Evolutionary conservation across 495 filamentous ascomycete genomes (phyloP).

Genomic region (Podospora pseudocomata): DNA sequence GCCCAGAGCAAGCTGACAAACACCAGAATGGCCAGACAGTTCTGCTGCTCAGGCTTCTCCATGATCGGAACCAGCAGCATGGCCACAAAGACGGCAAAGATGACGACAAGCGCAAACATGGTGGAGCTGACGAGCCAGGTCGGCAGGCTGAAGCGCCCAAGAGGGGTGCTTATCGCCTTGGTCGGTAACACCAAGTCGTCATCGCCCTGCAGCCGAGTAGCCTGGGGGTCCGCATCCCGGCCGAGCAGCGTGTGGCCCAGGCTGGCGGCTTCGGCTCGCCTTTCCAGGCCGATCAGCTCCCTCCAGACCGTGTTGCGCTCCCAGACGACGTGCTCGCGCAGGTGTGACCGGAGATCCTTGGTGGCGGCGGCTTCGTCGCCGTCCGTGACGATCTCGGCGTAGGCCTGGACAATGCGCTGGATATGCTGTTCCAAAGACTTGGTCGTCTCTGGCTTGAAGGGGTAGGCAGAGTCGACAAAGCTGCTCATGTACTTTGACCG

Average conservation of each 20-base stretch:
- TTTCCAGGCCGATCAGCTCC: constrained; percentile 97
- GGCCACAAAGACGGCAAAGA: constrained; percentile 66
- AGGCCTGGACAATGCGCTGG: constrained; percentile 66
- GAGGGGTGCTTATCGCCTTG: constrained; percentile 73
- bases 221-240: constrained; percentile 62
- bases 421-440: constrained; percentile 67
- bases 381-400: constrained; percentile 75
- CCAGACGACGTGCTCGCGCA: constrained; percentile 98
- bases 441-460: constrained; percentile 70
- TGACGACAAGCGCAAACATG: constrained; percentile 70
- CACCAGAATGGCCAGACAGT: constrained; percentile 88
- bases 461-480: constrained; percentile 67
- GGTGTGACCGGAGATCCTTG: constrained; percentile 82
- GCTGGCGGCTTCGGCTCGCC: constrained; percentile 92
- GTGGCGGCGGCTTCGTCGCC: constrained; percentile 70
- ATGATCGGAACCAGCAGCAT: constrained; percentile 74
- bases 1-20: constrained; percentile 96
- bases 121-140: constrained; percentile 78
- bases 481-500: constrained; percentile 69
- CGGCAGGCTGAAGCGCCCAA: constrained; percentile 73
- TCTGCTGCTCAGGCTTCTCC: constrained; percentile 83
- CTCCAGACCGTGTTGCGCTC: constrained; percentile 98
- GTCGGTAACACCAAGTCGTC: constrained; percentile 47
- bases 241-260: constrained; percentile 83
- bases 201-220: constrained; percentile 78